Conservation (phyloP, 495 filamentous ascomycete genomes). For the Polyplosphaeria fusca region DNA sequence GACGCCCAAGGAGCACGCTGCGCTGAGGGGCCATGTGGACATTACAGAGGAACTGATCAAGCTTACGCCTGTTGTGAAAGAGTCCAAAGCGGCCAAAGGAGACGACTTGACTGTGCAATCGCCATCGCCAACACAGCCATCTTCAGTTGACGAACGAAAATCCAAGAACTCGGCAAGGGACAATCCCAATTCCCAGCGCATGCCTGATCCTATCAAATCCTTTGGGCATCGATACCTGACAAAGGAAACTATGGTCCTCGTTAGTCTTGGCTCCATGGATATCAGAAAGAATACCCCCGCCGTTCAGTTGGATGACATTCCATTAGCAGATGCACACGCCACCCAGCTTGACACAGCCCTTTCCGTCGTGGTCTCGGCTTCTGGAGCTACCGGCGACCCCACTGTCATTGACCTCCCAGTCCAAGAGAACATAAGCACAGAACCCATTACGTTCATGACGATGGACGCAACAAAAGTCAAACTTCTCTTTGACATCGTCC, state of each 20-base stretch:
- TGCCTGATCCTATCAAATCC: conserved; percentile 77
- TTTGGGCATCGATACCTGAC: conserved; percentile 96
- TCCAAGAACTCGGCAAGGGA: conserved; percentile 48
- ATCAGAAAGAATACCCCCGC: conserved; percentile 74
- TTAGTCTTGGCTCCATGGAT: conserved; percentile 93
- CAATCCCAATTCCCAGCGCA: conserved; percentile 40
- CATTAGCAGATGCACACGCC: conserved; percentile 78
- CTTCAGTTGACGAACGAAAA: conserved; percentile 53
- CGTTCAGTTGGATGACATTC: conserved; percentile 85
- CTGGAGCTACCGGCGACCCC: conserved; percentile 78
- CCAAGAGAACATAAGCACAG: conserved; percentile 87
- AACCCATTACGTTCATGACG: conserved; percentile 84
- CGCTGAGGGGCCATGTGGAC: conserved; percentile 76
- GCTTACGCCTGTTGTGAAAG: conserved; percentile 39
- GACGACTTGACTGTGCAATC: conserved; percentile 38
- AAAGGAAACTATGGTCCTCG: conserved; percentile 81
- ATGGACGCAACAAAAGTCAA: conserved; percentile 76
- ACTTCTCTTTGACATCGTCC: conserved; percentile 90
- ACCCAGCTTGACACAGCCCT: conserved; percentile 92
- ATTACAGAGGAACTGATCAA: conserved; percentile 68
- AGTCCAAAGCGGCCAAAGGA: conserved; percentile 48
- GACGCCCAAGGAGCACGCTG: conserved; percentile 92
- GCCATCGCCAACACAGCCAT: conserved; percentile 34
- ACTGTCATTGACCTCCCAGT: conserved; percentile 89
- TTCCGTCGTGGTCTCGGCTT: conserved; percentile 88